Evolutionary conservation across 2,329 filamentous ascomycete genomes (phyloP).

Genomic region (Neopestalotiopsis clavispora): DNA sequence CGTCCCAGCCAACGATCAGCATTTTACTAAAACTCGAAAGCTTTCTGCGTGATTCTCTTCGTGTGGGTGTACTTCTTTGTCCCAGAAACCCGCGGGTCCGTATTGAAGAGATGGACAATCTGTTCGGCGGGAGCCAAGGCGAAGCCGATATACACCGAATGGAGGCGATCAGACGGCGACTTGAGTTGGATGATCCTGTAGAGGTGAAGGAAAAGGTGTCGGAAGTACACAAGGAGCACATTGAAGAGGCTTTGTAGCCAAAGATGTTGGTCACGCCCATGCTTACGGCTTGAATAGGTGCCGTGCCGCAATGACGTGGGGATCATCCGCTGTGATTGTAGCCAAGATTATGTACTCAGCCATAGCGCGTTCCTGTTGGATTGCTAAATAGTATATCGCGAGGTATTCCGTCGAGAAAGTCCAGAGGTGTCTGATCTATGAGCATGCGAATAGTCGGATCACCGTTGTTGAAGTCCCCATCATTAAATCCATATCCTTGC

Average conservation of each 20-base stretch:
- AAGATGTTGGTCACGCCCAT: neutral
- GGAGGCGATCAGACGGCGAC: neutral
- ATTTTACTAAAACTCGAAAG: neutral
- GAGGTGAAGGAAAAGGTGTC: neutral
- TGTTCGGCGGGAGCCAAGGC: neutral
- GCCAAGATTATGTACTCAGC: neutral
- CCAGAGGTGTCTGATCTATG: constrained; percentile 15
- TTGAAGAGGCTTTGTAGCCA: neutral
- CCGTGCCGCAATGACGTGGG: neutral
- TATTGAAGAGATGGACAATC: neutral
- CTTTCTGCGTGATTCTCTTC: neutral
- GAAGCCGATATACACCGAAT: neutral
- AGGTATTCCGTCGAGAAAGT: neutral
- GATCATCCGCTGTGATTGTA: neutral
- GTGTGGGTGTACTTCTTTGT: constrained; percentile 6
- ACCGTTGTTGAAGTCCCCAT: constrained; percentile 5
- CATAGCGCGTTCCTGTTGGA: neutral
- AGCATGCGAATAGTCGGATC: constrained; percentile 17
- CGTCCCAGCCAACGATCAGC: constrained; percentile 51
- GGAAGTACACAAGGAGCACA: neutral
- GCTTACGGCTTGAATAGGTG: neutral
- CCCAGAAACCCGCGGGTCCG: constrained; percentile 1
- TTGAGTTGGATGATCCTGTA: neutral
- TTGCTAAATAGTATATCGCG: neutral
- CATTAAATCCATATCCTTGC: constrained; percentile 7